These are phyloP conservation scores for Aurifilum marmelostoma DNA, from an alignment of 2,329 filamentous ascomycete genomes.

Conservation along the genomic window DNA sequence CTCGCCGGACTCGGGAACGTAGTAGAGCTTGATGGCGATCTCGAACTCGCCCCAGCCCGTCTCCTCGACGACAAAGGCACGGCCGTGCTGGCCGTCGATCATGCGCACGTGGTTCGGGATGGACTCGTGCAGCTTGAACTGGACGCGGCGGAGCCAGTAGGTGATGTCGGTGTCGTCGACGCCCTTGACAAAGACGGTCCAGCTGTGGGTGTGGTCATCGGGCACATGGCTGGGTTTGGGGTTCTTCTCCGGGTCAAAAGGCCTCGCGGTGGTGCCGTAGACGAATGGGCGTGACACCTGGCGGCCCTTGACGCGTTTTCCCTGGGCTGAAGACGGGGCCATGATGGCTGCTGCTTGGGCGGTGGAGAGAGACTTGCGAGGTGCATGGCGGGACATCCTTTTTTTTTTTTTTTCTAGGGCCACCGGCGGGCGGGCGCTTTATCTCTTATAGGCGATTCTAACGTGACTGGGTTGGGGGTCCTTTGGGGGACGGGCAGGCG, in stretches of 20 bases:
- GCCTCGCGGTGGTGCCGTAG: slow-evolving; percentile 78
- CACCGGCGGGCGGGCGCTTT: slow-evolving; percentile 8
- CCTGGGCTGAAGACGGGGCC: slow-evolving; percentile 61
- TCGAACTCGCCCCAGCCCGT: slow-evolving; percentile 99
- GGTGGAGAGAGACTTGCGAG: slow-evolving; percentile 21
- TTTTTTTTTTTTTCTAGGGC: slow-evolving; percentile 20
- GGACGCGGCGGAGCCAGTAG: slow-evolving; percentile 94
- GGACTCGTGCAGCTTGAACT: slow-evolving; percentile 97
- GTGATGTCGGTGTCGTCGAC: slow-evolving; percentile 88
- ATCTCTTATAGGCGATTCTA: neutral
- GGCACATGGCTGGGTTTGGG: slow-evolving; percentile 78
- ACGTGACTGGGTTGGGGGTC: neutral
- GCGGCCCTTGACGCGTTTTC: slow-evolving; percentile 67
- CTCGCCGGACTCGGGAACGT: slow-evolving; percentile 82
- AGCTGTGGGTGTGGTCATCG: slow-evolving; percentile 92
- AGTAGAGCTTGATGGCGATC: slow-evolving; percentile 93
- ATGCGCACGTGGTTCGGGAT: slow-evolving; percentile 90
- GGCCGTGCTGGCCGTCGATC: slow-evolving; percentile 70
- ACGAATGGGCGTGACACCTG: slow-evolving; percentile 69
- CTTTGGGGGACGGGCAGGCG: neutral
- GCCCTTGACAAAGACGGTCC: slow-evolving; percentile 92
- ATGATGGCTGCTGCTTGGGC: slow-evolving; percentile 42
- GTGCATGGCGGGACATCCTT: slow-evolving; percentile 26
- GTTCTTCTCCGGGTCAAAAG: slow-evolving; percentile 76
- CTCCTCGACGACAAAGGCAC: slow-evolving; percentile 81